Evolutionary conservation across 2,329 filamentous ascomycete species (phyloP).

Genomic region (Botryotinia convoluta): DNA sequence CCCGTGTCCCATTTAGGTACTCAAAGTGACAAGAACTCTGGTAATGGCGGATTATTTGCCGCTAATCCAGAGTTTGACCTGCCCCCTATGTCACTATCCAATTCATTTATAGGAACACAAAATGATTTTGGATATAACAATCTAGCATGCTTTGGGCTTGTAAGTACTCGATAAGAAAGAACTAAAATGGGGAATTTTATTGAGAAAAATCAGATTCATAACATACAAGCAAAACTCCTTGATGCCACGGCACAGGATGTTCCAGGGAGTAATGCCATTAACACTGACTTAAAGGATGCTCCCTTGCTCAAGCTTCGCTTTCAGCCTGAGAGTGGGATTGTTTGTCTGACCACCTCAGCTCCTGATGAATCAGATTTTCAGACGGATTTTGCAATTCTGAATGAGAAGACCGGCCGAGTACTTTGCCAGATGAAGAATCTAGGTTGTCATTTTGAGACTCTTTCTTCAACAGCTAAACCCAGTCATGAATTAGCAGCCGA

Average conservation of each 20-base stretch:
- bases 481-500: not conserved
- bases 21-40: not conserved
- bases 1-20: not conserved
- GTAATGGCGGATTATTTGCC: not conserved
- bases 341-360: not conserved
- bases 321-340: not conserved
- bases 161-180: not conserved
- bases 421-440: not conserved
- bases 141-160: not conserved
- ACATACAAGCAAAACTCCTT: not conserved
- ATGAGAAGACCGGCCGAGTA: not conserved
- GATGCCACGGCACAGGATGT: not conserved
- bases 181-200: not conserved
- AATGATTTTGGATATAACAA: not conserved
- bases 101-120: not conserved
- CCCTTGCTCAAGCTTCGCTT: not conserved
- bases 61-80: not conserved
- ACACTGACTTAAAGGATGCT: not conserved
- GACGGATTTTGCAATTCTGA: not conserved
- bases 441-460: not conserved
- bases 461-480: not conserved
- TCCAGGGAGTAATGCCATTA: not conserved
- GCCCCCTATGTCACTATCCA: not conserved
- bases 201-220: not conserved
- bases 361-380: not conserved